phyloP scores from a whole-genome alignment of 257 asterid genomes.

The Lavandula angustifolia region DNA sequence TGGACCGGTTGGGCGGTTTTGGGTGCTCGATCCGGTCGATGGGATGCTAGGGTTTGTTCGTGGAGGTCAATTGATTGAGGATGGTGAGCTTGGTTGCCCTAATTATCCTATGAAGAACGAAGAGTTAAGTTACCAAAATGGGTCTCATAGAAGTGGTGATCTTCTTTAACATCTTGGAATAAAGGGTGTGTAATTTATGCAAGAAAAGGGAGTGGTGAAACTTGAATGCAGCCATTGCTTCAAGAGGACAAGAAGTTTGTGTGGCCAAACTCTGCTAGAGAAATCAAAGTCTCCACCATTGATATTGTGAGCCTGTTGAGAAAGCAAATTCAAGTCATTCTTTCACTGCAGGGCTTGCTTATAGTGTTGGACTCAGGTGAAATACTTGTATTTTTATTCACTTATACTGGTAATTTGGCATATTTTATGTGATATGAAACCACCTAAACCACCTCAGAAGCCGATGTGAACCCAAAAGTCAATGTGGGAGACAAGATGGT shows the following conservation, averaged over 20 bases:
- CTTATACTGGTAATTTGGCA: not conserved
- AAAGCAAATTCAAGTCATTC: slow-evolving; percentile 84
- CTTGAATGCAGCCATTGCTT: slow-evolving; percentile 86
- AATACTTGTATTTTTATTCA: not conserved
- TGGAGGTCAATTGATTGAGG: slow-evolving; percentile 83
- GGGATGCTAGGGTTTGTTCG: slow-evolving; percentile 83
- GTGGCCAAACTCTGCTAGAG: slow-evolving; percentile 72
- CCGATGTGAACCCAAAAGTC: no score
- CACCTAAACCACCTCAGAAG: no score
- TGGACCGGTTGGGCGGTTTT: slow-evolving; percentile 59
- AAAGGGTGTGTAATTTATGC: slow-evolving; percentile 76
- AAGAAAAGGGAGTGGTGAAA: slow-evolving; percentile 54
- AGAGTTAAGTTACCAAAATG: slow-evolving; percentile 56
- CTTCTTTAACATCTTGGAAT: slow-evolving; percentile 43
- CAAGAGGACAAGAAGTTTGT: slow-evolving; percentile 43
- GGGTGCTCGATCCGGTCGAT: slow-evolving; percentile 88
- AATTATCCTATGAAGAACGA: slow-evolving; percentile 79
- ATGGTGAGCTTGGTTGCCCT: slow-evolving; percentile 88
- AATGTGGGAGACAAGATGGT: no score
- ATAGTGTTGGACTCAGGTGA: slow-evolving; percentile 78
- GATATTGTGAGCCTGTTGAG: slow-evolving; percentile 85
- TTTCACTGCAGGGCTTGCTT: slow-evolving; percentile 83
- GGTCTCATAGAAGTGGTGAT: slow-evolving; percentile 49
- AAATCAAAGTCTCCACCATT: slow-evolving; percentile 63
- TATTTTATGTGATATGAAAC: no score